Evolutionary conservation across 2,329 filamentous ascomycete species (phyloP), one percentile per base, ranked within the genome.

Genomic region (Nemania abortiva): DNA sequence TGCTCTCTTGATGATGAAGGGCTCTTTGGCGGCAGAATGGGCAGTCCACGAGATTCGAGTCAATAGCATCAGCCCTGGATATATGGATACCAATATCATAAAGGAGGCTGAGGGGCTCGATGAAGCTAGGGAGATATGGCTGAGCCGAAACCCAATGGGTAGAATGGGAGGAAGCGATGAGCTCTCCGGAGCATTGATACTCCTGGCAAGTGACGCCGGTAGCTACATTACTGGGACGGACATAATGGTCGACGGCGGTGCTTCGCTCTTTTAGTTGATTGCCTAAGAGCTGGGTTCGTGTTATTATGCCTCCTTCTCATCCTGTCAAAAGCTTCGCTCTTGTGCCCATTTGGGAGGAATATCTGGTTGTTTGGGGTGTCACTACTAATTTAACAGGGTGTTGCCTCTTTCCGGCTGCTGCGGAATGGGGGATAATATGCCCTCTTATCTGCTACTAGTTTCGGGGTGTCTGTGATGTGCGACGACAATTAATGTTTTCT

Each of bases 1-100:
- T n/a, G 55, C 55, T 24, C 34, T 58, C 6, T 58, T 58, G 34
- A 58, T 58, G 55, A 58, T 58, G 55, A 58, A 42, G 34, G 42
- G 22, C n/a, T 58, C 34, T 24, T 45, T 58, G 55, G 55, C 55
- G 22, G 55, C 55, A 42, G 55, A 58, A 39, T 58, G 55, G 55
- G 55, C 55, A 22, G 39, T 58, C 6, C 55, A 58, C 34, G 55
- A 34, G 13, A 58, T 58, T 47, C 55, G 55, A 6, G 55, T 58
- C 5, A 58, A 58, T 58, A 58, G 55, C 34, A 58, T 58, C 15
- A 58, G 55, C 34, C 55, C 55, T 18, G 55, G 55, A 9, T 59
- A 59, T 34, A 65, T 63, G 58, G 49, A 61, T 15, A 61, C 58
- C 9, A 4, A 34, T 18, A 61, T 63, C n/a, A 24, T 50, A 11